A percentile compares a stretch with the other conserved stretches of the same genome.
phyloP scores from a whole-genome alignment of 225 moss, liverwort and hornwort species.

The Bryoerythrophyllum caledonicum region DNA sequence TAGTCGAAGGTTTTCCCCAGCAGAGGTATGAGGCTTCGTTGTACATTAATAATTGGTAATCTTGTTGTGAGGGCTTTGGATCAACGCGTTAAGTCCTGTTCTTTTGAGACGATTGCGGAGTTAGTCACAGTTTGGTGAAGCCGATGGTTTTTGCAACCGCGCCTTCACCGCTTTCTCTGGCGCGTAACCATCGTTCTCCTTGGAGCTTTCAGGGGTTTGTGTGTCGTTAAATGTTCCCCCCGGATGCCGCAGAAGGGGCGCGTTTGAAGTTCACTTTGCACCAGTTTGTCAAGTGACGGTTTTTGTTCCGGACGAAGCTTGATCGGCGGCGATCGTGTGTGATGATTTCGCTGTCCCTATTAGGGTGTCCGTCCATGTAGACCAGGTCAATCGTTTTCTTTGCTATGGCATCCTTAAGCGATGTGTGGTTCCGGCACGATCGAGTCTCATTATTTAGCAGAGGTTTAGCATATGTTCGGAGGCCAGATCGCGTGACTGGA shows the following conservation, averaged over 20 bases:
- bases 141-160: not conserved
- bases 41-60: not conserved
- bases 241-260: not conserved
- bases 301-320: not conserved
- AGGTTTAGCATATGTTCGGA: not conserved
- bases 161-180: not conserved
- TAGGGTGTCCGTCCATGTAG: not conserved
- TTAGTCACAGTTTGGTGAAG: not conserved
- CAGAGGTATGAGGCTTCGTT: not conserved
- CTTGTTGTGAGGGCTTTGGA: not conserved
- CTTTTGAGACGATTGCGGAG: not conserved
- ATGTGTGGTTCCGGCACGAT: slow-evolving; percentile 5
- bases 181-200: not conserved
- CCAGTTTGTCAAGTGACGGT: accelerated
- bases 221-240: not conserved
- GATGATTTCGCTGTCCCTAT: slow-evolving; percentile 4
- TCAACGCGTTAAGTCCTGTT: not conserved
- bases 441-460: not conserved
- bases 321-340: not conserved
- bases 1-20: slow-evolving; percentile 1
- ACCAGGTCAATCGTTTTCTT: not conserved
- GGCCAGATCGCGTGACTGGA: not conserved
- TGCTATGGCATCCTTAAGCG: not conserved
- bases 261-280: not conserved
- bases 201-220: not conserved